Conservation (phyloP, 768 basidiomycete genomes). For the Boletus vinaceobasis region DNA sequence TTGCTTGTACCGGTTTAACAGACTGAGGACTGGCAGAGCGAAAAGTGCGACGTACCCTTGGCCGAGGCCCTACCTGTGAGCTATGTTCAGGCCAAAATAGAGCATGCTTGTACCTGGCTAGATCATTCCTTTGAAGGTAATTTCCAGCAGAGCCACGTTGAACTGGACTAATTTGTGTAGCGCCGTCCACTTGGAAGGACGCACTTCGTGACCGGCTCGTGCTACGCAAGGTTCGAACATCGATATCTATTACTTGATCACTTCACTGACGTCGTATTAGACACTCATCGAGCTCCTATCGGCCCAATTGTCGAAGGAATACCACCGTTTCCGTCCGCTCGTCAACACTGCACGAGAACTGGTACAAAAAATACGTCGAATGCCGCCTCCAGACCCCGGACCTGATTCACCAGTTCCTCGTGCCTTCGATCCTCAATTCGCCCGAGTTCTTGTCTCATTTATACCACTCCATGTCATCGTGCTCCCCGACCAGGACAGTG, state of each 20-base stretch:
- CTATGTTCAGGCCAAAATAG: conserved; percentile 51
- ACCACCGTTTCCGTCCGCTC: conserved; percentile 17
- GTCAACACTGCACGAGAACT: conserved; percentile 17
- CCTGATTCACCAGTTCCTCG: conserved; percentile 46
- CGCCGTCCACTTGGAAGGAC: conserved; percentile 45
- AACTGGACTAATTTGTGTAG: conserved; percentile 30
- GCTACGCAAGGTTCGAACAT: conserved; percentile 51
- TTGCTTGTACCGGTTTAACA: conserved; percentile 28
- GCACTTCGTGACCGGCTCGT: conserved; percentile 51
- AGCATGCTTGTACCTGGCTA: conserved; percentile 64
- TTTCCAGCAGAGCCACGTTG: background rate
- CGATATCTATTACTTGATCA: background rate
- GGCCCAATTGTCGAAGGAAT: conserved; percentile 27
- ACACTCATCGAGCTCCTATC: conserved; percentile 25
- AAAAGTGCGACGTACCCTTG: conserved; percentile 80
- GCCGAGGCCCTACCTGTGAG: conserved; percentile 59
- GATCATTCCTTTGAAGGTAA: conserved; percentile 42
- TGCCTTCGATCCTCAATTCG: conserved; percentile 65
- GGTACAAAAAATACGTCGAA: conserved; percentile 13
- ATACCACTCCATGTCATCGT: conserved; percentile 65
- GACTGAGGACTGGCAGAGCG: conserved; percentile 88
- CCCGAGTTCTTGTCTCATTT: conserved; percentile 62
- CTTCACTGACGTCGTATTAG: conserved; percentile 14
- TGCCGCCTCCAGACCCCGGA: conserved; percentile 36
- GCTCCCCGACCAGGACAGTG: conserved; percentile 44